phyloP scores from a whole-genome alignment of 371 early-diverging fungal species.

The Vavraia culicis region DNA sequence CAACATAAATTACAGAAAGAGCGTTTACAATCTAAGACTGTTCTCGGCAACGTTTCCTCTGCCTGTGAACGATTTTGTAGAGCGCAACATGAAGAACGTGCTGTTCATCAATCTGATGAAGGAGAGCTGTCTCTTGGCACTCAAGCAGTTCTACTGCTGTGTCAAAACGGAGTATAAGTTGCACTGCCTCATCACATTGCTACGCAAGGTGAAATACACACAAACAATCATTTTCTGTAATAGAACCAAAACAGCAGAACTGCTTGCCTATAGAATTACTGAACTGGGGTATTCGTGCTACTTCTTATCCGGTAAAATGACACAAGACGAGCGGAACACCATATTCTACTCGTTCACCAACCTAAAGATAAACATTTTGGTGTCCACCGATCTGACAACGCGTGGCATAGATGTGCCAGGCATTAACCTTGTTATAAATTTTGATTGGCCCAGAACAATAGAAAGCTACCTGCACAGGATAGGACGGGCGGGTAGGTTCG shows the following conservation, averaged over 20 bases:
- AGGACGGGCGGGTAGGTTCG: constrained; percentile 95
- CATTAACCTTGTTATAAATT: constrained; percentile 96
- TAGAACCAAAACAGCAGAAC: constrained; percentile 78
- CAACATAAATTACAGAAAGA: constrained; percentile 57
- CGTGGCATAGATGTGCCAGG: constrained; percentile 96
- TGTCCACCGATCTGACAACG: constrained; percentile 59
- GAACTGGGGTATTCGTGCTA: constrained; percentile 88
- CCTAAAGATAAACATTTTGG: constrained; percentile 47
- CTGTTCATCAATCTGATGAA: constrained; percentile 94
- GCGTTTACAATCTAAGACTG: constrained; percentile 54
- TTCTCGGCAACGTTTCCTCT: constrained; percentile 92
- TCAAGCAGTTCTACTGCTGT: constrained; percentile 90
- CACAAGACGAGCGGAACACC: constrained; percentile 77
- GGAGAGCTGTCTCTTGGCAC: constrained; percentile 75
- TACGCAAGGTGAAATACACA: constrained; percentile 83
- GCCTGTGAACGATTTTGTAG: constrained; percentile 74
- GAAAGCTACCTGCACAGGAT: constrained; percentile 96
- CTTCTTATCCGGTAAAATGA: constrained; percentile 87
- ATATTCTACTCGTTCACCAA: constrained; percentile 91
- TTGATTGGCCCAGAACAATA: constrained; percentile 90
- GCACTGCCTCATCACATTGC: constrained; percentile 77
- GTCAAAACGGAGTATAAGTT: constrained; percentile 90
- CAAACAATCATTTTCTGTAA: constrained; percentile 97
- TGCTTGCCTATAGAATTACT: constrained; percentile 77
- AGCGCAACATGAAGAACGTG: constrained; percentile 66